A percentile compares a stretch with the other conserved stretches of the same genome.
Evolutionary conservation across 306 rosid genomes (phyloP).

Genomic region (Abrus precatorius): DNA sequence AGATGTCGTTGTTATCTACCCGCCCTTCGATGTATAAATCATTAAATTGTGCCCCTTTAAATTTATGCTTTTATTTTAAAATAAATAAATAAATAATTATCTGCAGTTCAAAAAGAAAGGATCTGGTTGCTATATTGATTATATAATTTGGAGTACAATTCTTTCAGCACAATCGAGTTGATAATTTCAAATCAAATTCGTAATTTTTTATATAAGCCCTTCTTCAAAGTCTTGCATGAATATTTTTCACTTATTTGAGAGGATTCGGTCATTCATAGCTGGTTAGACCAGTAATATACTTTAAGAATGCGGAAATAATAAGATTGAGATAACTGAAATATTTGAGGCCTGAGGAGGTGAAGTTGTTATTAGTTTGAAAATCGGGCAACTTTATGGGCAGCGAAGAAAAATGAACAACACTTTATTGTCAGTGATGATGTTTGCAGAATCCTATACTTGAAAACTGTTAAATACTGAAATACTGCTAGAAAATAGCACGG

Average conservation of each 20-base stretch:
- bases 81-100: background rate
- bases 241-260: background rate
- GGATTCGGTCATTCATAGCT: background rate
- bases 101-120: background rate
- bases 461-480: background rate
- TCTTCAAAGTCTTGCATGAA: background rate
- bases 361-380: background rate
- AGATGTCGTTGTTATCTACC: background rate
- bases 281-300: background rate
- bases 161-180: background rate
- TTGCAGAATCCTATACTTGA: background rate
- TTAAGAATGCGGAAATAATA: background rate
- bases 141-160: background rate
- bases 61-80: background rate
- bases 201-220: background rate
- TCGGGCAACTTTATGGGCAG: slow-evolving; percentile 17
- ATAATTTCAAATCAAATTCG: background rate
- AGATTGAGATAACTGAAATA: background rate
- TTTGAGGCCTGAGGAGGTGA: background rate
- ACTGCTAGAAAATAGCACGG: background rate
- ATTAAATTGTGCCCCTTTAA: background rate
- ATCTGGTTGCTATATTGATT: background rate
- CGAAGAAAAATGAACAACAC: background rate
- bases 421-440: slow-evolving; percentile 6
- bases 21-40: slow-evolving; percentile 6